Base-by-base conservation (phyloP, 176 grass and related monocot species). In the Ensete glaucum region DNA sequence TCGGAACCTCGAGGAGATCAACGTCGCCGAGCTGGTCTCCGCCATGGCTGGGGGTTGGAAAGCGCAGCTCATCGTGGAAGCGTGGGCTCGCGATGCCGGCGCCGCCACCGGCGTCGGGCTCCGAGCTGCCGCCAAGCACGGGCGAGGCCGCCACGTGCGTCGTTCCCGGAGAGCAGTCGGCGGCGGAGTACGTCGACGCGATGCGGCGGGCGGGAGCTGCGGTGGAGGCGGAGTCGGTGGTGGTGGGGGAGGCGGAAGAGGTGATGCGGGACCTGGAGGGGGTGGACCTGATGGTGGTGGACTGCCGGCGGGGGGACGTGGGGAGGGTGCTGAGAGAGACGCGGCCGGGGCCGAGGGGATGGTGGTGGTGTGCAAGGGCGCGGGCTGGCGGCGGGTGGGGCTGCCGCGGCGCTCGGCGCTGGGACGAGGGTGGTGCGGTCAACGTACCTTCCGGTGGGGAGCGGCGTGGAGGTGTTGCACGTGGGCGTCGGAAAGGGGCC, bases 401-500 rank as follows among this genome's bases (percentile, higher is more conserved):
- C 70, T 0, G 76, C 53, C 1, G 84, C 73, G 7, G 77, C 76
- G 53, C 64, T 88, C 54, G 79, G 69, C 2, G 82, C 68, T 0
- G 88, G 92, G 0, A 91, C 81, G 23, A 34, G 92, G 64, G 19
- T 96, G 53, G 92, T 96, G 83, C 78, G 86, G 9, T 84, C 86
- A 29, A 84, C 85, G 65, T 85, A 81, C 82, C 73, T 96, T 9
- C 92, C 92, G 16, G 77, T 96, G 23, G 92, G 88, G 22, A 82
- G 82, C 56, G 92, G 92, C 48, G 77, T 91, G 13, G 92, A 91
- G 76, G 92, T 96, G 4, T 76, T 96, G 5, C 92, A 96, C 75
- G 81, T 96, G 21, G 92, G 92, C 20, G 86, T 96, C 50, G 92
- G 92, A 0, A 91, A 91, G 69, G 92, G 92, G 9, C 88, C 92